Evolutionary conservation across 139 green algal genomes (phyloP).

Genomic region (Micractinium conductrix): DNA sequence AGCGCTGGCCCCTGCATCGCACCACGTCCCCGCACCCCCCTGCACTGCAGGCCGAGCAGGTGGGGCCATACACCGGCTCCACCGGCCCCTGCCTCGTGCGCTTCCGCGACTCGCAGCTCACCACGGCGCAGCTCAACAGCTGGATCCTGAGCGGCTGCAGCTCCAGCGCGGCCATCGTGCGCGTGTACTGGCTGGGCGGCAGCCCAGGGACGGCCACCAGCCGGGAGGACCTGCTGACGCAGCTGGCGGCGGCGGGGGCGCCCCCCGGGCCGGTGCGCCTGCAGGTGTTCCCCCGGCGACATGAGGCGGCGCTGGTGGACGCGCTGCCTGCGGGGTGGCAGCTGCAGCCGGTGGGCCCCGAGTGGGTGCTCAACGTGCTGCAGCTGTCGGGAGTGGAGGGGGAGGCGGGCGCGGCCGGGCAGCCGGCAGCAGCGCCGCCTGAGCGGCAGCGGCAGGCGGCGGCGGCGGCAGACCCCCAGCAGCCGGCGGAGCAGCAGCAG

Average conservation of each 20-base stretch:
- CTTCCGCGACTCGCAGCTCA: not conserved
- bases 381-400: not conserved
- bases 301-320: constrained; percentile 6
- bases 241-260: not conserved
- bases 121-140: not conserved
- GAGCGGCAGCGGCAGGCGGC: no score
- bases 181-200: constrained; percentile 14
- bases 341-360: constrained; percentile 19
- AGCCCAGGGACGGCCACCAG: not conserved
- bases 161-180: not conserved
- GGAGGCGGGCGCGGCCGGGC: not conserved
- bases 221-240: not conserved
- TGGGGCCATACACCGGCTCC: not conserved
- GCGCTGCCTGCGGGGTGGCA: not conserved
- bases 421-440: constrained; percentile 1
- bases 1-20: not conserved
- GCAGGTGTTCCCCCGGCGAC: not conserved
- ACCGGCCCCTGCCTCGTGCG: not conserved
- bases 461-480: not conserved
- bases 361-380: constrained; percentile 21
- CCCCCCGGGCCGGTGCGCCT: not conserved
- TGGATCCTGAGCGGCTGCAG: not conserved
- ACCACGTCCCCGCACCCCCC: not conserved
- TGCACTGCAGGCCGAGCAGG: constrained; percentile 1
- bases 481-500: not conserved